Evolutionary conservation across 768 basidiomycete species (phyloP), one percentile per base, ranked within the genome.

Genomic region (Kwoniella heveanensis): DNA sequence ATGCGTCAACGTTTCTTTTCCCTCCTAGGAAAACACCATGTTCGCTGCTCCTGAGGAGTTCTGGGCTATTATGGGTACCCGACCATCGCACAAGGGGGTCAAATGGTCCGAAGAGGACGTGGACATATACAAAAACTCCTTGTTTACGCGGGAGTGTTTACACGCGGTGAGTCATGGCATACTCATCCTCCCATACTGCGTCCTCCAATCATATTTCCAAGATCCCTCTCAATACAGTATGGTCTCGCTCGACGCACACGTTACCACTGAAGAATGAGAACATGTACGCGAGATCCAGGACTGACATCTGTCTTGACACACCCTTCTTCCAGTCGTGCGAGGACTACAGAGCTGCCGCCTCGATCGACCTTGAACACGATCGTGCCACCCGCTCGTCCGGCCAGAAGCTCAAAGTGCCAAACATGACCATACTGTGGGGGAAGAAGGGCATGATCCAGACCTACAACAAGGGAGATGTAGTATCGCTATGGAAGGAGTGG

Each of bases 321-420:
- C 48, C 50, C 8, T 3, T 30, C 54, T 6, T 24, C 54, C n/a
- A 70, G 68, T 56, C 61, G 17, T 73, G 72, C 58, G 79, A 80
- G 57, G 79, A 80, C 54, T 80, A 80, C 62, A 68, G 79, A 7
- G 79, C 79, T 0, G 63, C 75, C 22, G 77, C 77, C 6, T 65
- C 68, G 2, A 80, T 79, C 29, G 79, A 80, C 52, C 66, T 78
- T 2, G 70, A 68, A 1, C 75, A 77, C 48, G 79, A 80, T 39
- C 27, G 65, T 3, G 65, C 54, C 13, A 71, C 76, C 47, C 66
- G 54, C 0, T 36, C 54, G 13, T 29, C 48, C 0, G 72, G 73
- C 2, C 50, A 64, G 10, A 64, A 67, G 50, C 36, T 75, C 21
- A 13, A 37, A 2, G 64, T 70, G 0, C 60, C 57, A 10, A 58